Evolutionary conservation across 78 protist genomes (phyloP), one percentile per base, ranked within the genome.

Genomic region (Cavenderia fasciculata): DNA sequence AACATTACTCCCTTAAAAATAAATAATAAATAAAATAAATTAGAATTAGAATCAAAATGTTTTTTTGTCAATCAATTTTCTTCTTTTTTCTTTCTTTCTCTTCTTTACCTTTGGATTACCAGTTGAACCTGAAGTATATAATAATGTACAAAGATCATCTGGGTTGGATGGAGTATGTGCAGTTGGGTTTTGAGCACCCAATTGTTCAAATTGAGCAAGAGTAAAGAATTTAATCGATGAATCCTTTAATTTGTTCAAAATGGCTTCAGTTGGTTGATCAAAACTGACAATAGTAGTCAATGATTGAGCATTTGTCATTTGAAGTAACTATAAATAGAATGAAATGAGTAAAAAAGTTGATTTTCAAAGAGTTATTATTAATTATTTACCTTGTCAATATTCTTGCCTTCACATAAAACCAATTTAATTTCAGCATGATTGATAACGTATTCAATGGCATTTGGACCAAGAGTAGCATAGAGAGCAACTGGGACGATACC

Each of bases 21-120:
- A 57, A 29, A 57, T 10, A 10, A 47, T 44, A 44, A 18, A 19
- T 29, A 21, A 21, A 34, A 38, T 63, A 63, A 19, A 21, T 19
- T 34, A 19, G 19, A 63, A 63, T 63, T 18, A 21, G n/a, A 19
- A n/a, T n/a, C n/a, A n/a, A n/a, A n/a, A n/a, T n/a, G n/a, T n/a
- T n/a, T n/a, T n/a, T n/a, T n/a, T n/a, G n/a, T n/a, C n/a, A n/a
- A n/a, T n/a, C n/a, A n/a, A n/a, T n/a, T n/a, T 16, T 46, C 18
- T 90, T 25, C 94, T 97, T 82, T n/a, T n/a, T n/a, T n/a, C n/a
- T n/a, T n/a, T n/a, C n/a, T n/a, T n/a, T n/a, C n/a, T n/a, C n/a
- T n/a, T n/a, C n/a, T n/a, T n/a, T n/a, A n/a, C n/a, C n/a, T 97
- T 97, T 62, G 99, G 99, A 18, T 49, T 25, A 33, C 99, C 99